Percentiles rank a stretch among this genome's conserved stretches.
Conservation (phyloP, 352 stramenopile species). For the Phytophthora tentaculata region DNA sequence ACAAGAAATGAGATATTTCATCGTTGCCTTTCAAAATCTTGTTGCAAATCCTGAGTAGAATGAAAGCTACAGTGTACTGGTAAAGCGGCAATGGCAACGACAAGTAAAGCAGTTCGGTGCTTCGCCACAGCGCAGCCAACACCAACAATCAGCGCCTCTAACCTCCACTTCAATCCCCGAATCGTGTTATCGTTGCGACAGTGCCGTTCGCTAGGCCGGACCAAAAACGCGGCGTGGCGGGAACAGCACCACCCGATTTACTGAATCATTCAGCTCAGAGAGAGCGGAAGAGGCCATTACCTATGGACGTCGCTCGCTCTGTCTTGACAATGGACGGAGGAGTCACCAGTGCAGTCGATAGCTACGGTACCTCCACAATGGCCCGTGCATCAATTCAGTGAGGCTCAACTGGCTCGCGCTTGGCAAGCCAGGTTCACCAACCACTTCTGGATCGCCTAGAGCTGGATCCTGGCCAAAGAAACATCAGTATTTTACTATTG, state of each 20-base stretch:
- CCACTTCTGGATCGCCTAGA: constrained; percentile 1
- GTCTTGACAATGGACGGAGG: constrained; percentile 4
- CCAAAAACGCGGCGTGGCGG: constrained; percentile 29
- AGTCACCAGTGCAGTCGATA: not conserved
- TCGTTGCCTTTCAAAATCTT: too few relatives aligned
- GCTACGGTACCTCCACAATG: not conserved
- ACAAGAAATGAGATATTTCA: too few relatives aligned
- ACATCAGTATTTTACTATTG: constrained; percentile 23
- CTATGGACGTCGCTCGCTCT: constrained; percentile 4
- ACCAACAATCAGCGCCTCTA: not conserved
- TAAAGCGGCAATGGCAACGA: too few relatives aligned
- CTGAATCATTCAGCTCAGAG: constrained; percentile 24
- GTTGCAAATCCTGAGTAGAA: too few relatives aligned
- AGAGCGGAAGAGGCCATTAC: constrained; percentile 34
- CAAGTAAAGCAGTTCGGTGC: too few relatives aligned
- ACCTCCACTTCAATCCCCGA: constrained; percentile 19
- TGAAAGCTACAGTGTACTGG: too few relatives aligned
- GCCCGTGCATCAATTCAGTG: constrained; percentile 7
- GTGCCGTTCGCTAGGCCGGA: constrained; percentile 19
- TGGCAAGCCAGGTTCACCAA: constrained; percentile 14
- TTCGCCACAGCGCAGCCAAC: too few relatives aligned
- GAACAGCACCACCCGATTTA: constrained; percentile 33
- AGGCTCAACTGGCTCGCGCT: constrained; percentile 13
- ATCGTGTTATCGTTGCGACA: constrained; percentile 32
- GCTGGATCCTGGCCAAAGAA: constrained; percentile 7